phyloP scores from a whole-genome alignment of 805 yeast species.

The Sugiyamaella mastotermitis region DNA sequence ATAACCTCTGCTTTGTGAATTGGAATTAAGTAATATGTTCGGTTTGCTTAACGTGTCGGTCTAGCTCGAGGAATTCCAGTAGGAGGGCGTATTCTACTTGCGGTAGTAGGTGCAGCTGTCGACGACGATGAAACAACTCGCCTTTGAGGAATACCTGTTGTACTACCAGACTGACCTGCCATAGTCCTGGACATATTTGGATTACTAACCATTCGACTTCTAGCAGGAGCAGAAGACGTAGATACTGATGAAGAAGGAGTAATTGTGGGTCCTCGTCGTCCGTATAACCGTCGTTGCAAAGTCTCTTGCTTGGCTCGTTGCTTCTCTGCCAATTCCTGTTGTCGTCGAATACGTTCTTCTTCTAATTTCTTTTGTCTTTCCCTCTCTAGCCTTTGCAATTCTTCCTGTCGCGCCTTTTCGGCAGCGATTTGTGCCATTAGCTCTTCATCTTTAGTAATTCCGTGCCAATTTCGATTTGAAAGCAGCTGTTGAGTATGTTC shows the following conservation, averaged over 20 bases:
- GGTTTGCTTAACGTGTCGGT: too few species aligned
- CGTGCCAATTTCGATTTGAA: constrained; percentile 26
- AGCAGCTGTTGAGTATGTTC: constrained; percentile 27
- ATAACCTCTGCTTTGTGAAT: too few species aligned
- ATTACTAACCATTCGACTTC: not conserved
- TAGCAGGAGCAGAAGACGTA: not conserved
- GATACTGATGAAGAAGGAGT: not conserved
- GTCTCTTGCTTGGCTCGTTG: constrained; percentile 12
- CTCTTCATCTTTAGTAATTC: constrained; percentile 24
- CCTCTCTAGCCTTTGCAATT: constrained; percentile 13
- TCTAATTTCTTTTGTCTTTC: constrained; percentile 11
- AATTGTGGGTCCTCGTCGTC: constrained; percentile 7
- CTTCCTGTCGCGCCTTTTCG: constrained; percentile 12
- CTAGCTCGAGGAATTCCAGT: too few species aligned
- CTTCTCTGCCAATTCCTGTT: constrained; percentile 12
- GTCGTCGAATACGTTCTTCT: constrained; percentile 4
- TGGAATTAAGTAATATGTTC: too few species aligned
- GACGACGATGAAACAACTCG: too few species aligned
- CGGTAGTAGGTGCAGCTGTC: too few species aligned
- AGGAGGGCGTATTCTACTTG: too few species aligned
- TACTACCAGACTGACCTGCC: too few species aligned
- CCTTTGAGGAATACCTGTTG: too few species aligned
- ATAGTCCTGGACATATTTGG: too few species aligned
- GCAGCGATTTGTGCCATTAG: constrained; percentile 18
- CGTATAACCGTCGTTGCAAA: constrained; percentile 16